phyloP scores from a whole-genome alignment of 768 basidiomycete species.

The Phlebiopsis flavidoalba region DNA sequence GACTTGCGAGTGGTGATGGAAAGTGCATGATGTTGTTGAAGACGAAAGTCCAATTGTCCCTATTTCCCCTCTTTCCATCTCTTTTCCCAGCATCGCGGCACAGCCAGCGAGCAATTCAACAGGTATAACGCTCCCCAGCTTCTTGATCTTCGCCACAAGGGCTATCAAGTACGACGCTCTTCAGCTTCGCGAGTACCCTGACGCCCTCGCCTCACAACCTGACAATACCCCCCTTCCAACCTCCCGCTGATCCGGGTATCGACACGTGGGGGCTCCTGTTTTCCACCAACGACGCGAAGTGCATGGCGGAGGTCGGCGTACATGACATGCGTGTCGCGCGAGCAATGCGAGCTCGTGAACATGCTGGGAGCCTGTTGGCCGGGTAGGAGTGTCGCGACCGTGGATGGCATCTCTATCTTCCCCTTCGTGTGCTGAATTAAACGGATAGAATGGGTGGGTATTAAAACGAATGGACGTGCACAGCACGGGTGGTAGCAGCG shows the following conservation, averaged over 20 bases:
- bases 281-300: background rate
- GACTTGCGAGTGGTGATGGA: background rate
- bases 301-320: conserved; percentile 13
- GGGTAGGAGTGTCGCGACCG: background rate
- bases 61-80: background rate
- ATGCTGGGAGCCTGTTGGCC: conserved; percentile 1
- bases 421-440: background rate
- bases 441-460: background rate
- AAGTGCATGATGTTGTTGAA: background rate
- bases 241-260: background rate
- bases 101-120: background rate
- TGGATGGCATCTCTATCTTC: background rate
- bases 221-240: background rate
- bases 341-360: conserved; percentile 12
- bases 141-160: no score
- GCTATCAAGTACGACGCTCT: background rate
- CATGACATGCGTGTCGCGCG: conserved; percentile 14
- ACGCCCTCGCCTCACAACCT: background rate
- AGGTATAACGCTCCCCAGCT: background rate
- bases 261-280: background rate
- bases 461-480: background rate
- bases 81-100: background rate
- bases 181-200: background rate
- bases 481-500: background rate
- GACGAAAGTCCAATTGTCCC: background rate